These are phyloP conservation scores for Rhododendron ferrugineum DNA, from an alignment of 148 eudicot species.

Conservation along the genomic window DNA sequence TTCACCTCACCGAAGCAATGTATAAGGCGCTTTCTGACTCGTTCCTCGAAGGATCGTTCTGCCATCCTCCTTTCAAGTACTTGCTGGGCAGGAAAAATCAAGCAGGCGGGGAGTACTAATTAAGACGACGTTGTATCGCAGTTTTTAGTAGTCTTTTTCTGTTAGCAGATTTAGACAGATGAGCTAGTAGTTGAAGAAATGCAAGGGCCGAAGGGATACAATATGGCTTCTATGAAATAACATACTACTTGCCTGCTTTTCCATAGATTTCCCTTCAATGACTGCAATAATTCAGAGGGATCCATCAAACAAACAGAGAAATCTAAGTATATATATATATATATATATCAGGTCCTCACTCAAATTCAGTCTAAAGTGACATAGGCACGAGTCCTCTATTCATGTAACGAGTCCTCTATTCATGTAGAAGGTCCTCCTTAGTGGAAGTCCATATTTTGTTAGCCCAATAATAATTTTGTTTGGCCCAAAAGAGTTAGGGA, in stretches of 20 bases:
- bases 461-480: too few relatives aligned
- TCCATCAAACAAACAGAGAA: neutral
- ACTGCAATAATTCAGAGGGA: neutral
- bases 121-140: neutral
- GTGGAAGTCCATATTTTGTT: too few relatives aligned
- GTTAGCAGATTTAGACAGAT: neutral
- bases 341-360: neutral
- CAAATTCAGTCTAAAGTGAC: neutral
- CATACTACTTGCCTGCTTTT: neutral
- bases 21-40: conserved; percentile 43
- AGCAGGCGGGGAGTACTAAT: neutral
- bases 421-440: too few relatives aligned
- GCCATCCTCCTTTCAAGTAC: conserved; percentile 51
- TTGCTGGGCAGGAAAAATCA: conserved; percentile 41
- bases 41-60: conserved; percentile 44
- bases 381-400: neutral
- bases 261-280: too few relatives aligned
- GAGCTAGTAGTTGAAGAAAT: neutral
- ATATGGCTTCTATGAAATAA: neutral
- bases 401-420: too few relatives aligned
- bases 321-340: too few relatives aligned
- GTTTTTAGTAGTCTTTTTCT: neutral
- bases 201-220: neutral
- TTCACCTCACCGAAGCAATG: conserved; percentile 92
- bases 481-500: too few relatives aligned